Evolutionary conservation across 73 alveolate species (phyloP), one percentile per base, ranked within the genome.

Genomic region (Paramecium pentaurelia): DNA sequence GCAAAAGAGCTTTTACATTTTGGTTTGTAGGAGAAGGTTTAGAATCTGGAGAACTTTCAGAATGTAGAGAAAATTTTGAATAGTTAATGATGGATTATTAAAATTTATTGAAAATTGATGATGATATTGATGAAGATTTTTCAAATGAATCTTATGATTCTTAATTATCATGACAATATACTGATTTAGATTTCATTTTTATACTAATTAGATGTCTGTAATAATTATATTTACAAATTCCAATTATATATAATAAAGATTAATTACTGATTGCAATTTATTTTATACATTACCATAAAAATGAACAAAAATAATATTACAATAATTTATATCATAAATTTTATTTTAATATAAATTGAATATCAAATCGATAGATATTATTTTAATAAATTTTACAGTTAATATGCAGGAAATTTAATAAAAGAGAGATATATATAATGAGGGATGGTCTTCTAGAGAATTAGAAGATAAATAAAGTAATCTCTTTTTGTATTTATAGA

Each of bases 391-490:
- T 32, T 64, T 64, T 64, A 64, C 84, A 64, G 84, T 64, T 64
- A 64, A 64, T 28, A 64, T 64, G 84, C 47, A 64, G 47, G 84
- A 64, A 6, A 64, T 64, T 64, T 28, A 64, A 32, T 32, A 64
- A 64, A 34, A 32, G 84, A 64, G 84, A 32, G 51, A 64, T 73
- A 14, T 30, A 38, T 73, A 73, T 37, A 47, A 47, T 45, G 91
- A 42, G 12, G 91, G 91, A 45, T 80, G 91, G 91, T 32, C 91
- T 3, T 11, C 6, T 16, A 80, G 58, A 80, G 91, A 80, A 47
- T 44, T 44, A 47, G 71, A 25, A 25, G 75, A 40, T 25, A 80
- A 42, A 44, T 22, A 45, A 49, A 80, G 91, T 80, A 80, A 2
- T 2, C 58, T 32, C 25, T 44, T n/a, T 80, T 20, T 27, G 16